Percentiles rank a stretch among this genome's conserved stretches.
phyloP scores from a whole-genome alignment of 2,329 filamentous ascomycete genomes.

The Hirsutella rhossiliensis region DNA sequence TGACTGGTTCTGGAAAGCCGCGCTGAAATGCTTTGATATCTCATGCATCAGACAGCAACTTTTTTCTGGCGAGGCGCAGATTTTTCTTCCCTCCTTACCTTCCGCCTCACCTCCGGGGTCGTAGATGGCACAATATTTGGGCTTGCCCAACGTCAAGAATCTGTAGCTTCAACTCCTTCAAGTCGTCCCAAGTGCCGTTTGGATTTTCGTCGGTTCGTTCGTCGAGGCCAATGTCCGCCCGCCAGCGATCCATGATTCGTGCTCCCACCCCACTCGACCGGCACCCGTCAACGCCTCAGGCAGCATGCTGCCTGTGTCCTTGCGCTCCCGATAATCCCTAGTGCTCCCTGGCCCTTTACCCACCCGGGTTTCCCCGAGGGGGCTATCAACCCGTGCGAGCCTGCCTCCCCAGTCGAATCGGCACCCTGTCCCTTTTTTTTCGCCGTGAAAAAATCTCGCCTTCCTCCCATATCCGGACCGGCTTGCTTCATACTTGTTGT shows the following conservation, averaged over 20 bases:
- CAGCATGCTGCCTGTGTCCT: slow-evolving; percentile 8
- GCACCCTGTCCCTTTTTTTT: slow-evolving; percentile 11
- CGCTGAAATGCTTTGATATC: slow-evolving; percentile 5
- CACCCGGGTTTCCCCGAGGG: slow-evolving; percentile 23
- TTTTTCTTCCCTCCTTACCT: slow-evolving; percentile 2
- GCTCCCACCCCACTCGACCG: slow-evolving; percentile 4
- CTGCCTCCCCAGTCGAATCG: slow-evolving; percentile 14
- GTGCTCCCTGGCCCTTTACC: slow-evolving; percentile 13
- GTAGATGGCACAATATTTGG: neutral
- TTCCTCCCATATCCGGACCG: neutral
- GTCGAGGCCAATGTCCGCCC: neutral
- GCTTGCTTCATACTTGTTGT: slow-evolving; percentile 3
- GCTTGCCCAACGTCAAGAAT: neutral
- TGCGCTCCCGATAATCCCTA: slow-evolving; percentile 3
- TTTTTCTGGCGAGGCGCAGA: slow-evolving; percentile 1
- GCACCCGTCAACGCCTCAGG: slow-evolving; percentile 16
- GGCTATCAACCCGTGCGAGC: slow-evolving; percentile 15
- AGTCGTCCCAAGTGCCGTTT: neutral
- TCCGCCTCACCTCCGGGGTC: neutral
- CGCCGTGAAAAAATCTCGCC: slow-evolving; percentile 14
- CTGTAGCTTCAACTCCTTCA: neutral
- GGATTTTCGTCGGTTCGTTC: neutral
- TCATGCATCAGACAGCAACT: slow-evolving; percentile 11
- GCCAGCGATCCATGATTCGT: slow-evolving; percentile 5
- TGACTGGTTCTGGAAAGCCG: slow-evolving; percentile 6